Evolutionary conservation across 345 rosid species (phyloP).

Genomic region (Cochlearia excelsa): DNA sequence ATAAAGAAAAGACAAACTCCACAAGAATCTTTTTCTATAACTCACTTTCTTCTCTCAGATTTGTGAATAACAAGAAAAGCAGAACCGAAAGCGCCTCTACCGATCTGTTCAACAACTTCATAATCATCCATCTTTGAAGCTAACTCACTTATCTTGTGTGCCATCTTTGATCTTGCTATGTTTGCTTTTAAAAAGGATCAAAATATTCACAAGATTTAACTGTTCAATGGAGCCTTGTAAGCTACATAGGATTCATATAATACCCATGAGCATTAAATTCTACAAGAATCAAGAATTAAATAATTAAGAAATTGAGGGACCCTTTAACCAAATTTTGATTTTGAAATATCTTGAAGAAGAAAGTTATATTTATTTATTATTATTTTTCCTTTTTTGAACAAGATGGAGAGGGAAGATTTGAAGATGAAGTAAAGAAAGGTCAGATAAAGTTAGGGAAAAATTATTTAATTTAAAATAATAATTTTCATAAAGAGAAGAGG

Average conservation of each 20-base stretch:
- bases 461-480: slow-evolving; percentile 23
- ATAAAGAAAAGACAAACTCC: not conserved
- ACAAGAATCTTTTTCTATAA: not conserved
- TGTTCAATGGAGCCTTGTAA: slow-evolving; percentile 35
- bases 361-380: slow-evolving; percentile 19
- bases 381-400: slow-evolving; percentile 29
- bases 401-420: slow-evolving; percentile 39
- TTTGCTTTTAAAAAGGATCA: slow-evolving; percentile 11
- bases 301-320: slow-evolving; percentile 32
- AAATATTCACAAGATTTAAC: slow-evolving; percentile 28
- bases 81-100: slow-evolving; percentile 90
- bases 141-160: slow-evolving; percentile 29
- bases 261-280: slow-evolving; percentile 36
- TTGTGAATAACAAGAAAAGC: slow-evolving; percentile 96
- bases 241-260: slow-evolving; percentile 25
- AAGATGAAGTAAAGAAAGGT: slow-evolving; percentile 37
- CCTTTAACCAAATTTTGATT: slow-evolving; percentile 38
- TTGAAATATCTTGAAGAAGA: slow-evolving; percentile 35
- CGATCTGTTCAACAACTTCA: slow-evolving; percentile 91
- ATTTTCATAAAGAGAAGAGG: not conserved
- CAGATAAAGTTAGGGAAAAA: slow-evolving; percentile 34
- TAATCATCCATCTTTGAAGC: slow-evolving; percentile 76
- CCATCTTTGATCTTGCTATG: slow-evolving; percentile 28
- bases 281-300: slow-evolving; percentile 30
- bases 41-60: slow-evolving; percentile 70